phyloP scores from a whole-genome alignment of 2,329 filamentous ascomycete genomes.

The Cadophora luteo-olivacea region DNA sequence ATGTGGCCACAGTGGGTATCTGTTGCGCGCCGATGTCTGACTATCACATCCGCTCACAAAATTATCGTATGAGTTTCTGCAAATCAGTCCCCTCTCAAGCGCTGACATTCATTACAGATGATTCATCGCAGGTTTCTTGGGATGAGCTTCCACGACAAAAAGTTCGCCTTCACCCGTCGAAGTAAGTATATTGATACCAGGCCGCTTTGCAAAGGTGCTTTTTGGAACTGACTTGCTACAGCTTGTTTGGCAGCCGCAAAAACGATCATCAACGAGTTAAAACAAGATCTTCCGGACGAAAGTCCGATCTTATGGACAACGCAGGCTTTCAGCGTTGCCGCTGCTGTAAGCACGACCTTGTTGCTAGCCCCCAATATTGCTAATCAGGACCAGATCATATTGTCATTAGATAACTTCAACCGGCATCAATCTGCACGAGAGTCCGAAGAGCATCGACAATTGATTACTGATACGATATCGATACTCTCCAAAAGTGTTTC shows the following conservation, averaged over 20 bases:
- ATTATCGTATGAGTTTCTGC: constrained; percentile 25
- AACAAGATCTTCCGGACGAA: constrained; percentile 27
- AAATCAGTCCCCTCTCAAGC: neutral
- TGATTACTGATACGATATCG: constrained; percentile 45
- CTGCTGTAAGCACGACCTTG: constrained; percentile 21
- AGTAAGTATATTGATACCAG: neutral
- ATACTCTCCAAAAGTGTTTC: constrained; percentile 44
- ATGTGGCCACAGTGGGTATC: constrained; percentile 31
- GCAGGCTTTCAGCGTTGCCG: constrained; percentile 34
- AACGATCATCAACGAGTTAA: constrained; percentile 35
- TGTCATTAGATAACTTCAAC: constrained; percentile 44
- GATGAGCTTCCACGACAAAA: constrained; percentile 33
- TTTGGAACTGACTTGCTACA: neutral
- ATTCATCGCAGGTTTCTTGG: constrained; percentile 35
- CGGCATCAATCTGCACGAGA: constrained; percentile 36
- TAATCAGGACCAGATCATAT: constrained; percentile 37
- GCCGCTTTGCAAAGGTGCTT: neutral
- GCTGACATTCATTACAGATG: constrained; percentile 21
- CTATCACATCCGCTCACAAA: constrained; percentile 34
- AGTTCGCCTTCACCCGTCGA: constrained; percentile 30
- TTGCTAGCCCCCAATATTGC: neutral
- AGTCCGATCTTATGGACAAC: constrained; percentile 33
- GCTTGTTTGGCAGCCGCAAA: constrained; percentile 35
- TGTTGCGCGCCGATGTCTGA: constrained; percentile 29
- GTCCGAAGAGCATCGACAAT: constrained; percentile 44